Percentiles rank a stretch among this genome's conserved stretches.
Evolutionary conservation across 1,139 yeast genomes (phyloP).

Genomic region (Diutina mesorugosa): DNA sequence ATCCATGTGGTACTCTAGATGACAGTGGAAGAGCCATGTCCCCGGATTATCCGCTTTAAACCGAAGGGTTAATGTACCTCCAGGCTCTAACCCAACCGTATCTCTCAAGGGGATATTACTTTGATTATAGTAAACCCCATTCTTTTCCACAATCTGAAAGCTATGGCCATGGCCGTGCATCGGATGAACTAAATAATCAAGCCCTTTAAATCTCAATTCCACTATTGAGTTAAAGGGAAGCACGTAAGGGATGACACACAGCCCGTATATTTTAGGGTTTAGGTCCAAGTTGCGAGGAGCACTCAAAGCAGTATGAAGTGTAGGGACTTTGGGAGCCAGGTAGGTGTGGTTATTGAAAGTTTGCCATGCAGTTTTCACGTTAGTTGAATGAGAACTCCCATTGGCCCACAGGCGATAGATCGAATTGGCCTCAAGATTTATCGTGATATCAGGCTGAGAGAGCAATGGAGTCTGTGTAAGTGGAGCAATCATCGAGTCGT

Average conservation of each 20-base stretch:
- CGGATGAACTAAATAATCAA: background rate
- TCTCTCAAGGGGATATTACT: background rate
- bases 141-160: background rate
- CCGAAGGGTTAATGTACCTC: background rate
- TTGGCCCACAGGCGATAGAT: background rate
- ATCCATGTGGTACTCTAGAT: constrained; percentile 1
- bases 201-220: background rate
- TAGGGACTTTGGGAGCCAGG: background rate
- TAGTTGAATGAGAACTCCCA: background rate
- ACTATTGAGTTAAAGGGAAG: background rate
- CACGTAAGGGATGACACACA: background rate
- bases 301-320: background rate
- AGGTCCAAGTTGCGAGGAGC: background rate
- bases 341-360: background rate
- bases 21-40: background rate
- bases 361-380: background rate
- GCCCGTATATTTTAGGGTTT: background rate
- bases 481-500: constrained; percentile 9
- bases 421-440: background rate
- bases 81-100: background rate
- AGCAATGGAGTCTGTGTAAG: background rate
- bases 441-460: background rate
- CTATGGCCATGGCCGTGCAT: background rate
- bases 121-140: background rate
- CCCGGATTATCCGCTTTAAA: background rate